These are phyloP conservation scores for Cydonia oblonga DNA, from an alignment of 331 rosid genomes.

Conservation along the genomic window DNA sequence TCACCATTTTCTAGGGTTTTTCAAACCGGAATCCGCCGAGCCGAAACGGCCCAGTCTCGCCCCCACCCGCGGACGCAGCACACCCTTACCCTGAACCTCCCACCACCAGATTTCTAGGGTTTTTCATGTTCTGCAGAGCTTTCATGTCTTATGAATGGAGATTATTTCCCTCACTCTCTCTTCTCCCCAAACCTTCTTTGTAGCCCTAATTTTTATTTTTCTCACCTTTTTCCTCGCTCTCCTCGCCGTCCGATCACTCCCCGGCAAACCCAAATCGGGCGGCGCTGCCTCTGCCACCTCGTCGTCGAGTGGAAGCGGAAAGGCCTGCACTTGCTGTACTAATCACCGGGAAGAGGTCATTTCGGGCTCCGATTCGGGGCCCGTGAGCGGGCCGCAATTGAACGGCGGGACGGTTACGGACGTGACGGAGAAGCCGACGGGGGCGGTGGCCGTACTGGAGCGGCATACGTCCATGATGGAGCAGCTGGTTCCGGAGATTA, in stretches of 20 bases:
- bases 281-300: neutral
- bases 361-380: conserved; percentile 20
- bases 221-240: conserved; percentile 51
- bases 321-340: conserved; percentile 28
- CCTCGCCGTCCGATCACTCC: conserved; percentile 42
- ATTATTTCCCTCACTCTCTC: conserved; percentile 34
- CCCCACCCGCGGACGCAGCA: neutral
- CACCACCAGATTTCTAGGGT: conserved; percentile 38
- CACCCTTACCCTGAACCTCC: neutral
- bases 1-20: neutral
- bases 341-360: conserved; percentile 26
- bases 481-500: conserved; percentile 97
- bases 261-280: conserved; percentile 18
- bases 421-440: conserved; percentile 35
- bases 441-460: conserved; percentile 31
- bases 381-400: conserved; percentile 33
- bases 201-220: conserved; percentile 47
- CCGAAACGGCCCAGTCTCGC: neutral
- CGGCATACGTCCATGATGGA: conserved; percentile 91
- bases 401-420: conserved; percentile 42
- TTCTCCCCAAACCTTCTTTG: conserved; percentile 39
- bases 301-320: neutral
- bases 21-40: neutral
- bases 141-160: conserved; percentile 96
- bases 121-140: conserved; percentile 50